Evolutionary conservation across 129 eudicot species (phyloP).

Genomic region (Artemisia argyi): DNA sequence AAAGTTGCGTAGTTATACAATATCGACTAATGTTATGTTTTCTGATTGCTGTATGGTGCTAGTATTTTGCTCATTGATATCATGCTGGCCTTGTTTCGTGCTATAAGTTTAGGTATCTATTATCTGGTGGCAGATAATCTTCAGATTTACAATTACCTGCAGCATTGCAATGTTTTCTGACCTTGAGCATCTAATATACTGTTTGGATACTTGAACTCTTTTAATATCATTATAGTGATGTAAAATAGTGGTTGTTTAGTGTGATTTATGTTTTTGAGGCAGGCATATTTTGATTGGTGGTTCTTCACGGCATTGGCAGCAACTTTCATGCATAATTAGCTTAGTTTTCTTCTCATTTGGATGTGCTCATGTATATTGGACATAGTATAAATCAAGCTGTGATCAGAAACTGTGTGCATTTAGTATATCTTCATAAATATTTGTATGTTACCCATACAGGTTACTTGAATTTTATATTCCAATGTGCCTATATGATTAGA

Average conservation of each 20-base stretch:
- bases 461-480: too few species aligned
- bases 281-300: neutral
- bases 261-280: neutral
- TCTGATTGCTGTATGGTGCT: conserved; percentile 5
- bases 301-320: conserved; percentile 2
- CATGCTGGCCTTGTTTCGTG: neutral
- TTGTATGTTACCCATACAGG: too few species aligned
- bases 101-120: neutral
- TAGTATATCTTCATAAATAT: too few species aligned
- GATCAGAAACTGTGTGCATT: neutral
- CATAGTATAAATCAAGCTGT: neutral
- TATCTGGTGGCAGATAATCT: conserved; percentile 8
- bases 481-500: too few species aligned
- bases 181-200: neutral
- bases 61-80: neutral
- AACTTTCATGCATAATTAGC: conserved; percentile 8
- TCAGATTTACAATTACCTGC: conserved; percentile 3
- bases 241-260: neutral
- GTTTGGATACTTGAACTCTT: neutral
- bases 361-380: neutral
- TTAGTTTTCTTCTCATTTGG: neutral
- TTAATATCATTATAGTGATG: neutral
- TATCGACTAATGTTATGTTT: neutral
- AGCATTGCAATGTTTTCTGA: conserved; percentile 7
- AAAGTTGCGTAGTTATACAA: neutral